Evolutionary conservation across 805 yeast species (phyloP), one percentile per base, ranked within the genome.

Genomic region (Saturnispora ahearnii): DNA sequence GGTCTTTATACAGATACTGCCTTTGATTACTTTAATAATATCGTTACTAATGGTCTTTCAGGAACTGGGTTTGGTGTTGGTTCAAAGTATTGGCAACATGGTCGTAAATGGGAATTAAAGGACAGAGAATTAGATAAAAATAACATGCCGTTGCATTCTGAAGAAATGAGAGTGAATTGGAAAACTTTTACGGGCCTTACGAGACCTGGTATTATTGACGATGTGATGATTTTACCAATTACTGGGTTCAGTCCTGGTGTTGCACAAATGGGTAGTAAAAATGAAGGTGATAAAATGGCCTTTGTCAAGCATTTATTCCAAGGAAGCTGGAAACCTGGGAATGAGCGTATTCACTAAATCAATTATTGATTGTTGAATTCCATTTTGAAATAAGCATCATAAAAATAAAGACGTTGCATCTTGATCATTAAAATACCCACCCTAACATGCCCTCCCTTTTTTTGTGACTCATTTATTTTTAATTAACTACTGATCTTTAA

Each of bases 1-100:
- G 98, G 95, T 1, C 79, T 88, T 22, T 93, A 90, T 80, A 91
- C 99, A 0, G 98, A 93, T 63, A 68, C 78, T 9, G 73, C 93
- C 22, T 88, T 93, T 65, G 79, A 76, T 43, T 89, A 91, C 64
- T 72, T 91, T 57, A 84, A 84, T 64, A 83, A 81, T 59, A 78
- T 78, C 50, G 62, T 73, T 24, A 54, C 62, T 22, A 53, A 61
- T 45, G 70, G 71, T 63, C 41, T 56, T 32, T 51, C 56, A 29
- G 61, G 62, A 4, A 66, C 64, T 48, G 70, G 70, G 1, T 57
- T 45, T 41, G 70, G 70, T 2, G 58, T 65, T 41, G 70, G 69
- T 1, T 62, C 68, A 0, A 28, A 43, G 11, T 54, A 57, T 47
- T 64, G 68, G 67, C 30, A 46, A 11, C 47, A 53, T 1, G 53